phyloP scores from a whole-genome alignment of 2,329 filamentous ascomycete species.

The Nannizziopsis arthrosporioides region DNA sequence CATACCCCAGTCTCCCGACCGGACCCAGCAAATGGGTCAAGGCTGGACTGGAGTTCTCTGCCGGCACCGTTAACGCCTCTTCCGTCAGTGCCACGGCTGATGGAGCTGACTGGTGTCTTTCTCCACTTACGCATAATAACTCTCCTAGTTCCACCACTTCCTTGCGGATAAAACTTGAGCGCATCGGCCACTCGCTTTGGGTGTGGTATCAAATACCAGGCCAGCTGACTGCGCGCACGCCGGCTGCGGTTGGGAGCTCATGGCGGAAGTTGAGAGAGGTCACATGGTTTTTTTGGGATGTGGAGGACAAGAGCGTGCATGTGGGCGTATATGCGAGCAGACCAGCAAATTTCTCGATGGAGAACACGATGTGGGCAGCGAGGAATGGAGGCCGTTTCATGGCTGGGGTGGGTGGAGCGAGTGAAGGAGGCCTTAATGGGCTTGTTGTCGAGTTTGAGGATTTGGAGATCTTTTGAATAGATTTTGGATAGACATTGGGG shows the following conservation, averaged over 20 bases:
- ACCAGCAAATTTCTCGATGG: conserved; percentile 39
- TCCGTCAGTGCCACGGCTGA: conserved; percentile 47
- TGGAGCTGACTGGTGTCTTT: conserved; percentile 47
- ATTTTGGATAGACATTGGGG: neutral
- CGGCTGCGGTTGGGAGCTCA: conserved; percentile 32
- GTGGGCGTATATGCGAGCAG: conserved; percentile 49
- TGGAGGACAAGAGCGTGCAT: conserved; percentile 47
- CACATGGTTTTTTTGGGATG: conserved; percentile 51
- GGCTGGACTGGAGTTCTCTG: conserved; percentile 47
- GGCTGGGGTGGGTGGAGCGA: conserved; percentile 3
- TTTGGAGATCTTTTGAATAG: conserved; percentile 36
- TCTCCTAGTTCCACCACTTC: conserved; percentile 35
- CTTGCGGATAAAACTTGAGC: conserved; percentile 46
- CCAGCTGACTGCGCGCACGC: conserved; percentile 15
- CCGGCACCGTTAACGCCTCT: conserved; percentile 43
- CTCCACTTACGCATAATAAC: conserved; percentile 34
- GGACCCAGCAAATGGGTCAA: conserved; percentile 48
- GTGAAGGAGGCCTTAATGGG: conserved; percentile 25
- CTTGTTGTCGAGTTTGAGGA: conserved; percentile 42
- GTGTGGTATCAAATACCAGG: conserved; percentile 44
- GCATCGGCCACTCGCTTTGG: conserved; percentile 46
- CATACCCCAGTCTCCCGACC: conserved; percentile 19
- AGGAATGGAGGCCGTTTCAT: conserved; percentile 24
- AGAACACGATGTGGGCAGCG: conserved; percentile 30
- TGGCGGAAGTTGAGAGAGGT: conserved; percentile 51